A percentile compares a stretch with the other conserved stretches of the same genome.
These are phyloP conservation scores for Phaeophleospora eucalypticola DNA, from an alignment of 2,329 filamentous ascomycete genomes.

Conservation along the genomic window DNA sequence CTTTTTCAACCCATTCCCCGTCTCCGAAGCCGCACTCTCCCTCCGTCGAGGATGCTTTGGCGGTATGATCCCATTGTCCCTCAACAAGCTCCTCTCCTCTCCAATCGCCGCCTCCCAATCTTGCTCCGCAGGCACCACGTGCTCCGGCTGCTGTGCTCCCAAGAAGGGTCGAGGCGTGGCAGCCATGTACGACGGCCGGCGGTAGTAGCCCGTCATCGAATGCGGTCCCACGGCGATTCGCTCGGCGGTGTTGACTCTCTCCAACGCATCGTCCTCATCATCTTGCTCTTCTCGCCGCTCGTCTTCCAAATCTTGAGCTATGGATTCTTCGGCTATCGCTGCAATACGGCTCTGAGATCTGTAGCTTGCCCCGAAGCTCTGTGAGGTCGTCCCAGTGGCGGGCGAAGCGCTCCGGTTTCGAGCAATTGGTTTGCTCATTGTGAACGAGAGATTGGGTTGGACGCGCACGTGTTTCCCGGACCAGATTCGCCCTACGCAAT, in stretches of 20 bases:
- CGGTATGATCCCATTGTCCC: constrained; percentile 57
- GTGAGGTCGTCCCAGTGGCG: constrained; percentile 7
- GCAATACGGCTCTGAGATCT: constrained; percentile 25
- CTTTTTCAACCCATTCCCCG: constrained; percentile 15
- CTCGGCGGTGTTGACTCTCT: constrained; percentile 16
- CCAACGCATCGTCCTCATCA: constrained; percentile 10
- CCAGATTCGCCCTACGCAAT: no score
- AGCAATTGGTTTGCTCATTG: constrained; percentile 6
- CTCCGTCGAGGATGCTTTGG: constrained; percentile 45
- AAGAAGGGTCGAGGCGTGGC: constrained; percentile 68
- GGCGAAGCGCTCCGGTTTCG: constrained; percentile 17
- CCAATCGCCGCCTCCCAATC: constrained; percentile 53
- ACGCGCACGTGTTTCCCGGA: no score
- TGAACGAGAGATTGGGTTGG: no score
- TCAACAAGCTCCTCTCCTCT: constrained; percentile 56
- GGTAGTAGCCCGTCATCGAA: constrained; percentile 63
- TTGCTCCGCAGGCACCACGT: constrained; percentile 37
- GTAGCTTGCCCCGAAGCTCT: constrained; percentile 29
- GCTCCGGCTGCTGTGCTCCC: constrained; percentile 52
- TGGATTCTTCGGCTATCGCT: constrained; percentile 31
- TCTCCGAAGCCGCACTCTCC: constrained; percentile 22
- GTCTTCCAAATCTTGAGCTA: constrained; percentile 29
- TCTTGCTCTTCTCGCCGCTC: constrained; percentile 17
- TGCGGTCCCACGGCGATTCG: constrained; percentile 25
- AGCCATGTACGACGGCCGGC: constrained; percentile 71